Percentiles rank a stretch among this genome's conserved stretches.
These are phyloP conservation scores for Orobanche coerulescens DNA, from an alignment of 257 asterid species.

Conservation along the genomic window DNA sequence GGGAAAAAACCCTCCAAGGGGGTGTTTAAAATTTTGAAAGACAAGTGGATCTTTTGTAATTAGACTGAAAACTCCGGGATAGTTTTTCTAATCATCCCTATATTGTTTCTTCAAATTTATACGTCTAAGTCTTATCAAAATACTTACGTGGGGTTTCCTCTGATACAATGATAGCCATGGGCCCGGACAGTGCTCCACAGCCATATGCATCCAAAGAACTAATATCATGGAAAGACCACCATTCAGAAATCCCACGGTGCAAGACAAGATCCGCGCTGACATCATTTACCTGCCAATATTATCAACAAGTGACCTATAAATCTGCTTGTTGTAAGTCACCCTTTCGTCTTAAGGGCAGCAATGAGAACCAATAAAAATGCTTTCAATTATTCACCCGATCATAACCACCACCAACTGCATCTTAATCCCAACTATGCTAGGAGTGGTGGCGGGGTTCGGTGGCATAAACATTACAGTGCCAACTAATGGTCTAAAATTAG, in stretches of 20 bases:
- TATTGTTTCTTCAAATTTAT: too few species aligned
- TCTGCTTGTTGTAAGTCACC: not conserved
- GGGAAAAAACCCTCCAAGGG: too few species aligned
- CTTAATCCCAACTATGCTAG: too few species aligned
- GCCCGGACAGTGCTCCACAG: slow-evolving; percentile 75
- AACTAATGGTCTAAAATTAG: too few species aligned
- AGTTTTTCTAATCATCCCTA: not conserved
- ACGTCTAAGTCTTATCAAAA: not conserved
- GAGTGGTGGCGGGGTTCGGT: too few species aligned
- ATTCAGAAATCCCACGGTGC: slow-evolving; percentile 46
- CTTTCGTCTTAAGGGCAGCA: slow-evolving; percentile 5
- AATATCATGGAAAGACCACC: slow-evolving; percentile 96
- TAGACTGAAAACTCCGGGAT: too few species aligned
- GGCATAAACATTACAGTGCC: too few species aligned
- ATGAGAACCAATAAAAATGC: not conserved
- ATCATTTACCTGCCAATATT: slow-evolving; percentile 45
- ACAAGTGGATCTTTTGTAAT: too few species aligned
- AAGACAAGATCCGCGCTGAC: slow-evolving; percentile 78
- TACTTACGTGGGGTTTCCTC: slow-evolving; percentile 99
- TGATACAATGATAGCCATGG: slow-evolving; percentile 90
- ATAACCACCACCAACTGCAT: too few species aligned
- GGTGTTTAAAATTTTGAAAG: too few species aligned
- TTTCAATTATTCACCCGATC: not conserved
- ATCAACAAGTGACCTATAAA: slow-evolving; percentile 6
- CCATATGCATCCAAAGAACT: slow-evolving; percentile 38